phyloP scores from a whole-genome alignment of 176 grass and related monocot species.

The Triticum monococcum region DNA sequence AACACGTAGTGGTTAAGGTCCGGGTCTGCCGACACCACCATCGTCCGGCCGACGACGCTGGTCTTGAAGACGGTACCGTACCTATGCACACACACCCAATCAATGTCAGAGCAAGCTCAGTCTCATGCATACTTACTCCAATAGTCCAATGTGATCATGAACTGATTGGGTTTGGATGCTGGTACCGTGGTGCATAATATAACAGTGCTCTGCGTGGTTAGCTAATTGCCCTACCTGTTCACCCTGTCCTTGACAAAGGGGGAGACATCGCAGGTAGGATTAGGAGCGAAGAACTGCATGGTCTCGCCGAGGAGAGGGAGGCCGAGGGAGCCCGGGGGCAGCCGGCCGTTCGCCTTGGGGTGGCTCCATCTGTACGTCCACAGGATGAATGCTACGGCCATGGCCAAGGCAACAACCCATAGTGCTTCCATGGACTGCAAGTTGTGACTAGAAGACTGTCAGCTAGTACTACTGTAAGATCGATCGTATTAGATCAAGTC shows the following conservation, averaged over 20 bases:
- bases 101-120: not conserved
- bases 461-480: not conserved
- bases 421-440: conserved; percentile 32
- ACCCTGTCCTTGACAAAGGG: conserved; percentile 59
- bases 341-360: conserved; percentile 41
- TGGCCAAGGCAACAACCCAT: conserved; percentile 25
- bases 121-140: not conserved
- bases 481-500: not conserved
- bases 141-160: not conserved
- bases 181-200: not conserved
- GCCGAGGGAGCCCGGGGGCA: conserved; percentile 70
- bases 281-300: conserved; percentile 57
- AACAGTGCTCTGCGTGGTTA: too few relatives aligned
- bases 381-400: conserved; percentile 25
- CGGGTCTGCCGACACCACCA: conserved; percentile 68
- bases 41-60: conserved; percentile 53
- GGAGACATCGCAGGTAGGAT: conserved; percentile 56
- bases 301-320: conserved; percentile 64
- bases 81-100: not conserved
- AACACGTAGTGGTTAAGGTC: conserved; percentile 68
- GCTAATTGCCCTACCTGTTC: conserved; percentile 29
- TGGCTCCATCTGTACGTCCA: conserved; percentile 59
- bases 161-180: not conserved
- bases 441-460: not conserved
- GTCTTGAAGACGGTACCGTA: conserved; percentile 67